Conservation (phyloP, 495 filamentous ascomycete genomes). For the Talaromyces borbonicus region DNA sequence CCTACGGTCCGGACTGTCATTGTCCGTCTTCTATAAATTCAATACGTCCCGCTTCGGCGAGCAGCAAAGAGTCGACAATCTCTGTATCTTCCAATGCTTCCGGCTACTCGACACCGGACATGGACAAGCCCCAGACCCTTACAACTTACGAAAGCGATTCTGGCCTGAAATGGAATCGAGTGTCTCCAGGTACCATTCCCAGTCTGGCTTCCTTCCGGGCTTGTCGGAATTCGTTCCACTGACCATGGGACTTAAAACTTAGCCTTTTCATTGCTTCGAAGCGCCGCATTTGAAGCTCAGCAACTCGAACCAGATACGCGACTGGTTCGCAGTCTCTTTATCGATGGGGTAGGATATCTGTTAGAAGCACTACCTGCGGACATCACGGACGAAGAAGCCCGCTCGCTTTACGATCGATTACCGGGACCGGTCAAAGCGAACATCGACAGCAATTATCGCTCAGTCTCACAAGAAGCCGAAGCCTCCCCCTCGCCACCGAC, state of each 20-base stretch:
- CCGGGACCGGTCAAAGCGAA: slow-evolving; percentile 27
- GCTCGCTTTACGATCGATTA: slow-evolving; percentile 19
- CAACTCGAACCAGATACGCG: slow-evolving; percentile 24
- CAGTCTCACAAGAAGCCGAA: not conserved
- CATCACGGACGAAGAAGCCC: slow-evolving; percentile 33
- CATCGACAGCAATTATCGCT: slow-evolving; percentile 9
- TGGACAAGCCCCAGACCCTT: not conserved
- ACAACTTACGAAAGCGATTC: slow-evolving; percentile 27
- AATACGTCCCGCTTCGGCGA: slow-evolving; percentile 10
- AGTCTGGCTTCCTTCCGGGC: not conserved
- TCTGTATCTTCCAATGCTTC: not conserved
- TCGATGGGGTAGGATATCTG: slow-evolving; percentile 56
- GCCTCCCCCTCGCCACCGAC: slow-evolving; percentile 25
- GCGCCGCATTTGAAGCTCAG: slow-evolving; percentile 30
- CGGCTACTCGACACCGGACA: slow-evolving; percentile 1
- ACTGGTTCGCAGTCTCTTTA: slow-evolving; percentile 56
- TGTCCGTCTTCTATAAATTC: not conserved
- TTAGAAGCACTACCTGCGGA: slow-evolving; percentile 54
- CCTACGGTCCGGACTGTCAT: slow-evolving; percentile 9
- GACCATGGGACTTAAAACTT: no score
- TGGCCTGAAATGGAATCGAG: slow-evolving; percentile 31
- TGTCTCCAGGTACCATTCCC: slow-evolving; percentile 26
- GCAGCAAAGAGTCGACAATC: slow-evolving; percentile 8
- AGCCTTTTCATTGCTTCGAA: slow-evolving; percentile 33
- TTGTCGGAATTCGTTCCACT: no score